A percentile compares a stretch with the other conserved stretches of the same genome.
Conservation (phyloP, 2,329 filamentous ascomycete genomes). For the Sphaceloma murrayae region DNA sequence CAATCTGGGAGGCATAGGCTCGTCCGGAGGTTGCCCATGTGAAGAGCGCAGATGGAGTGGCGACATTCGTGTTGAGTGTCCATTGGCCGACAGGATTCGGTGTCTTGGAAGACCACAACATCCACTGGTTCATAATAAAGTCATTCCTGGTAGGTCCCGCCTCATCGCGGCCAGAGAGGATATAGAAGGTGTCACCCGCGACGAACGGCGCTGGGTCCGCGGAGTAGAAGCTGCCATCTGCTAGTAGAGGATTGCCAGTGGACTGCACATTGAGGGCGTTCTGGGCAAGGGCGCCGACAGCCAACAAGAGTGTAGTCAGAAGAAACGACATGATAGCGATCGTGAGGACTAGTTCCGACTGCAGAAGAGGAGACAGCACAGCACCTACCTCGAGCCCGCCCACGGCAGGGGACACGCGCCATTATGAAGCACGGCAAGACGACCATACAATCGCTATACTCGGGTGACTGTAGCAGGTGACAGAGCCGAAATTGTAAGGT, state of each 20-base stretch:
- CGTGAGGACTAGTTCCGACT: background rate
- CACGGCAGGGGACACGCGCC: background rate
- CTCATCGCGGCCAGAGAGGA: slow-evolving; percentile 16
- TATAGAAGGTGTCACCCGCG: slow-evolving; percentile 13
- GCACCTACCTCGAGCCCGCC: background rate
- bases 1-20: slow-evolving; percentile 16
- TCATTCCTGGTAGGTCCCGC: slow-evolving; percentile 15
- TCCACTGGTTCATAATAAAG: slow-evolving; percentile 17
- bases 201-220: slow-evolving; percentile 17
- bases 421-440: background rate
- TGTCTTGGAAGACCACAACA: slow-evolving; percentile 14
- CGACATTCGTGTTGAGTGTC: slow-evolving; percentile 5
- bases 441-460: no score
- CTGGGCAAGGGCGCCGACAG: background rate
- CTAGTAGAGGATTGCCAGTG: slow-evolving; percentile 8
- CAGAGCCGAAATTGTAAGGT: slow-evolving; percentile 14
- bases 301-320: background rate
- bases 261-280: slow-evolving; percentile 5
- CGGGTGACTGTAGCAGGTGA: slow-evolving; percentile 4
- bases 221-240: slow-evolving; percentile 13
- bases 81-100: slow-evolving; percentile 4
- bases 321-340: background rate
- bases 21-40: slow-evolving; percentile 6
- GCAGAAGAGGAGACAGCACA: background rate
- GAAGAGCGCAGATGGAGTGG: background rate